Percentiles rank a stretch among this genome's conserved stretches.
Conservation (phyloP, 345 rosid genomes). For the Corchorus capsularis region DNA sequence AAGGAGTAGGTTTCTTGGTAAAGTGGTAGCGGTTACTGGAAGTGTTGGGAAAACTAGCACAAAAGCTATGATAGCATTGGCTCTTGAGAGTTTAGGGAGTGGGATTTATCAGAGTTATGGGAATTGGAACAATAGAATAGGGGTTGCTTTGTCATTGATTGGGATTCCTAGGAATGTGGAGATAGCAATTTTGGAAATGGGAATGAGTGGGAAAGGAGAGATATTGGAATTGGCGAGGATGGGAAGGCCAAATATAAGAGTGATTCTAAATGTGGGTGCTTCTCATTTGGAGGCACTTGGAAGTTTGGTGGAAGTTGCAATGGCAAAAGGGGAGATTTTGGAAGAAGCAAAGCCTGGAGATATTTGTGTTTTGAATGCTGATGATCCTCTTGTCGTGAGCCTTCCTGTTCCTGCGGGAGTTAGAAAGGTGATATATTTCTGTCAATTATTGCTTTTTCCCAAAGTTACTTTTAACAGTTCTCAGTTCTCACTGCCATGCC, state of each 20-base stretch:
- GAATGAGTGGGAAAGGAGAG: slow-evolving; percentile 38
- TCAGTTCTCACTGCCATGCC: too few relatives aligned
- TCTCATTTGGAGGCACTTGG: slow-evolving; percentile 36
- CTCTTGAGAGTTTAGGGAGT: slow-evolving; percentile 25
- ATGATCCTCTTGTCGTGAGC: slow-evolving; percentile 35
- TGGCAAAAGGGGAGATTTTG: slow-evolving; percentile 35
- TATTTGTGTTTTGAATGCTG: slow-evolving; percentile 34
- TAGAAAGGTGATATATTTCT: slow-evolving; percentile 25
- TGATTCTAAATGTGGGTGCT: slow-evolving; percentile 33
- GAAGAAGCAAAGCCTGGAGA: slow-evolving; percentile 23
- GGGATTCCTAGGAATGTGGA: slow-evolving; percentile 24
- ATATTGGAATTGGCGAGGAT: slow-evolving; percentile 36
- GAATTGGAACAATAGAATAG: slow-evolving; percentile 35
- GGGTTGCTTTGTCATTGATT: slow-evolving; percentile 35
- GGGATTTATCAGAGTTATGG: slow-evolving; percentile 31
- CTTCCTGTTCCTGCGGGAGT: slow-evolving; percentile 28
- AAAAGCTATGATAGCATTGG: slow-evolving; percentile 34
- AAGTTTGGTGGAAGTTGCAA: slow-evolving; percentile 33
- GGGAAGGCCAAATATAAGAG: slow-evolving; percentile 30
- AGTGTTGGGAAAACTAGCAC: slow-evolving; percentile 38
- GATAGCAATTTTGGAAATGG: slow-evolving; percentile 36
- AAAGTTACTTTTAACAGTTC: background rate
- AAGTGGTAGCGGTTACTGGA: slow-evolving; percentile 28
- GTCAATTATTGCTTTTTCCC: slow-evolving; percentile 2
- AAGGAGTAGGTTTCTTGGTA: slow-evolving; percentile 22